phyloP scores from a whole-genome alignment of 2,329 filamentous ascomycete genomes.

The Thelonectria olida region DNA sequence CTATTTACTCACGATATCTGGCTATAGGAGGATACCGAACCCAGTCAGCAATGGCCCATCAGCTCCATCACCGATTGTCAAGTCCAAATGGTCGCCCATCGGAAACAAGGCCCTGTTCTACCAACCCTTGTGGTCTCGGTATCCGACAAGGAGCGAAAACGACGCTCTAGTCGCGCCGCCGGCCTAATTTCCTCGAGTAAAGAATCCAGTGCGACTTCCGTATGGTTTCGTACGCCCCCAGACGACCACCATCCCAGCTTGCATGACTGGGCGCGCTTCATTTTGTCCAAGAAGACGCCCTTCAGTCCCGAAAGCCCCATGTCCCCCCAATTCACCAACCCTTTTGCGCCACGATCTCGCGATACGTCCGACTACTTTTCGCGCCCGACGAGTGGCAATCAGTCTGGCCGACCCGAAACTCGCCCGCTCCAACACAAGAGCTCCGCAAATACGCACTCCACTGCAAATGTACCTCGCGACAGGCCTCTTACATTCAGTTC shows the following conservation, averaged over 20 bases:
- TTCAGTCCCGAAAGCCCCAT: constrained; percentile 62
- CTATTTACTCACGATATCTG: constrained; percentile 14
- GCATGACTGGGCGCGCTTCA: constrained; percentile 67
- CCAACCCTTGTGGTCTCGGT: constrained; percentile 69
- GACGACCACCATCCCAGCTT: constrained; percentile 63
- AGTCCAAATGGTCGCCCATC: constrained; percentile 66
- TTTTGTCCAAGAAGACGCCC: constrained; percentile 56
- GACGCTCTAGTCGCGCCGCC: constrained; percentile 70
- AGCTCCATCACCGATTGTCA: constrained; percentile 64
- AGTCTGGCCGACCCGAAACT: constrained; percentile 44
- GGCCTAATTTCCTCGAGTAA: constrained; percentile 62
- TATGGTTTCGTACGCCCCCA: constrained; percentile 65
- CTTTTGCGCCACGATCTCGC: constrained; percentile 55
- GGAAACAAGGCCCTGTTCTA: constrained; percentile 67
- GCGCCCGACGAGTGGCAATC: constrained; percentile 56
- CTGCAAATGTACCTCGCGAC: constrained; percentile 56
- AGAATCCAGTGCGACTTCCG: constrained; percentile 56
- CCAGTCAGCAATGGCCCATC: constrained; percentile 62
- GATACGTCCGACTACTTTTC: constrained; percentile 54
- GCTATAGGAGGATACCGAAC: constrained; percentile 59
- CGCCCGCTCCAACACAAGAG: constrained; percentile 56
- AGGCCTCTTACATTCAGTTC: constrained; percentile 63
- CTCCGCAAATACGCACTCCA: constrained; percentile 58
- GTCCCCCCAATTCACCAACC: constrained; percentile 64
- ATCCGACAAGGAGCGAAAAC: constrained; percentile 69